phyloP scores from a whole-genome alignment of 805 yeast genomes.

The Yarrowia bubula region DNA sequence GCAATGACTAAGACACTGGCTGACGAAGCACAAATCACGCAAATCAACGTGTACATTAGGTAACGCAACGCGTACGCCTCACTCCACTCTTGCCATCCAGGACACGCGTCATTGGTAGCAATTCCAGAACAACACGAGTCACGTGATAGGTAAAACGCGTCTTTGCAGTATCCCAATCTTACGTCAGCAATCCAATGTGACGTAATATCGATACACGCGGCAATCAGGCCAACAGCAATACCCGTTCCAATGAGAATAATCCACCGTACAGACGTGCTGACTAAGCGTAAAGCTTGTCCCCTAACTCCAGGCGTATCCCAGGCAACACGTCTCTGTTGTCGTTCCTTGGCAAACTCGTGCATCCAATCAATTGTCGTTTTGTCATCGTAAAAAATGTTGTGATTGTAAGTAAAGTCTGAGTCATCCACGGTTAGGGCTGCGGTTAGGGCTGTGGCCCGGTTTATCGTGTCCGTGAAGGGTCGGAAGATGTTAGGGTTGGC shows the following conservation, averaged over 20 bases:
- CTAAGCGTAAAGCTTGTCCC: conserved; percentile 34
- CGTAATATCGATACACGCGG: conserved; percentile 71
- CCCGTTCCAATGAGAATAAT: conserved; percentile 71
- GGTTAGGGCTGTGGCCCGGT: not conserved
- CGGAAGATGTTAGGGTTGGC: not conserved
- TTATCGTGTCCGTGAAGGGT: conserved; percentile 19
- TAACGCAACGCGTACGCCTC: conserved; percentile 40
- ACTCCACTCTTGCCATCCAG: conserved; percentile 41
- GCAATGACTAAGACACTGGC: conserved; percentile 41
- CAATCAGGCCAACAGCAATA: conserved; percentile 68
- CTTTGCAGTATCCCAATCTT: conserved; percentile 69
- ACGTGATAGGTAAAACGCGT: conserved; percentile 60
- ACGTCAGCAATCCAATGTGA: conserved; percentile 79
- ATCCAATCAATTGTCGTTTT: conserved; percentile 40
- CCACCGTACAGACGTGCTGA: conserved; percentile 52
- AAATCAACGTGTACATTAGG: conserved; percentile 42
- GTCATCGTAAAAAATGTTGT: conserved; percentile 22
- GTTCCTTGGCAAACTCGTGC: conserved; percentile 38
- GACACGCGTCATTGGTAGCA: conserved; percentile 43
- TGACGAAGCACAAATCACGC: conserved; percentile 43
- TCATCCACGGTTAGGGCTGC: not conserved
- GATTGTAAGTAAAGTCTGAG: conserved; percentile 10
- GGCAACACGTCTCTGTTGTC: conserved; percentile 29
- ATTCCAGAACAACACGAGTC: conserved; percentile 75
- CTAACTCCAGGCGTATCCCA: conserved; percentile 29